Conservation (phyloP, 352 stramenopile species). For the Globisporangium polare region DNA sequence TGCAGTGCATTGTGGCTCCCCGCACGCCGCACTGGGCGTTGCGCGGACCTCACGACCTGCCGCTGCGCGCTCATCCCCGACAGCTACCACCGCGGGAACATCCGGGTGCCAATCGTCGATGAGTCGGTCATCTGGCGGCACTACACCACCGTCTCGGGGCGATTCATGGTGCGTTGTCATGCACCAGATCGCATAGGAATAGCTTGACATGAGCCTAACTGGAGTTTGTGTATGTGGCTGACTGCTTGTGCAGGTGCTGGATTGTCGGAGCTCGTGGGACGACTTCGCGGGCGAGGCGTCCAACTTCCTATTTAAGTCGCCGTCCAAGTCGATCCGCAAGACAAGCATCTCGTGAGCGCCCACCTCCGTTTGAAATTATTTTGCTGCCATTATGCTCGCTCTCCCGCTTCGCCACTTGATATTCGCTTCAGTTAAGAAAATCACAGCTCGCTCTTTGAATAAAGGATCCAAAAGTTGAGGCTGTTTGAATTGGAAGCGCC, state of each 20-base stretch:
- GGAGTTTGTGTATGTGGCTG: not conserved
- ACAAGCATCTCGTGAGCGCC: slow-evolving; percentile 28
- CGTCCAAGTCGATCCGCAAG: slow-evolving; percentile 24
- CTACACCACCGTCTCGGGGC: slow-evolving; percentile 56
- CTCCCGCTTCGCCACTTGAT: not conserved
- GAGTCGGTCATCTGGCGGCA: slow-evolving; percentile 73
- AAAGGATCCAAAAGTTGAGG: not conserved
- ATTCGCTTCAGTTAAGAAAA: not conserved
- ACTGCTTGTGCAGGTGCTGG: slow-evolving; percentile 23
- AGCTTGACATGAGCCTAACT: not conserved
- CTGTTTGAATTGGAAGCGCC: not conserved
- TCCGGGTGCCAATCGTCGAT: slow-evolving; percentile 64
- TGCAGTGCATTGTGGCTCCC: slow-evolving; percentile 65
- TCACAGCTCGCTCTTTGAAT: not conserved
- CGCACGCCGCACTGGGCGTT: slow-evolving; percentile 51
- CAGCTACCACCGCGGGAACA: slow-evolving; percentile 64
- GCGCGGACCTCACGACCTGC: slow-evolving; percentile 46
- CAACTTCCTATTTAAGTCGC: slow-evolving; percentile 24
- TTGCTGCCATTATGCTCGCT: not conserved
- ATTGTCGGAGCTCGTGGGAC: slow-evolving; percentile 17
- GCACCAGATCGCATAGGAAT: not conserved
- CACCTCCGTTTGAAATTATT: not conserved
- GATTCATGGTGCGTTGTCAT: slow-evolving; percentile 57
- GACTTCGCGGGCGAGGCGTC: slow-evolving; percentile 9
- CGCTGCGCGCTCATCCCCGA: slow-evolving; percentile 71